A percentile compares a stretch with the other conserved stretches of the same genome.
Conservation (phyloP, 257 asterid genomes). For the Jasminum sambac region DNA sequence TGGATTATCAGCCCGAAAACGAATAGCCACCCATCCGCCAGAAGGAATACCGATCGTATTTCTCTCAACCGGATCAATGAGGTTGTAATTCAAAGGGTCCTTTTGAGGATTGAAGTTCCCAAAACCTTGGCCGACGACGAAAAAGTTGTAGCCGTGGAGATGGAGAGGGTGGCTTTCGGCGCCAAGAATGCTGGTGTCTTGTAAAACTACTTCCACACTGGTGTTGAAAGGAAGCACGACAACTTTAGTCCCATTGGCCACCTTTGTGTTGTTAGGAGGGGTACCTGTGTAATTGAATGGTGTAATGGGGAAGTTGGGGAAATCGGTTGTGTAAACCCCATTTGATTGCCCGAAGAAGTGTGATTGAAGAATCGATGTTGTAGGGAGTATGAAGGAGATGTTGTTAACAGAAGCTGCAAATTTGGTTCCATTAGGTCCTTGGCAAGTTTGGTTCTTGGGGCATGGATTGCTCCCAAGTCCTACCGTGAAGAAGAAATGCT, state of each 20-base stretch:
- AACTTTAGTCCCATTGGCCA: slow-evolving; percentile 48
- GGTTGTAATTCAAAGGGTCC: slow-evolving; percentile 55
- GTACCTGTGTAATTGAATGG: slow-evolving; percentile 63
- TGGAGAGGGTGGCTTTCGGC: slow-evolving; percentile 79
- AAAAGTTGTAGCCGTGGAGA: slow-evolving; percentile 62
- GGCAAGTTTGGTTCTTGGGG: slow-evolving; percentile 55
- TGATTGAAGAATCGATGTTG: slow-evolving; percentile 53
- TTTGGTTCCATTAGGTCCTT: slow-evolving; percentile 64
- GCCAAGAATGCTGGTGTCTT: slow-evolving; percentile 66
- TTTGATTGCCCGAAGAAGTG: slow-evolving; percentile 40
- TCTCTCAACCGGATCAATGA: slow-evolving; percentile 70
- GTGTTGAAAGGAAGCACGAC: slow-evolving; percentile 52
- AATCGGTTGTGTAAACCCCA: slow-evolving; percentile 44
- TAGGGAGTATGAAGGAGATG: slow-evolving; percentile 45
- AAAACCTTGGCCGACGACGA: slow-evolving; percentile 60
- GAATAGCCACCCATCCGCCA: slow-evolving; percentile 74
- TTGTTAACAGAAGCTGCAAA: slow-evolving; percentile 64
- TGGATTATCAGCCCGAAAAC: slow-evolving; percentile 74
- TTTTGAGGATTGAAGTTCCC: slow-evolving; percentile 54
- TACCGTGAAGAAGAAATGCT: slow-evolving; percentile 37
- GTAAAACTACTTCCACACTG: slow-evolving; percentile 57
- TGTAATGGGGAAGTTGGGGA: slow-evolving; percentile 41
- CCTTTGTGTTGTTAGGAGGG: slow-evolving; percentile 57
- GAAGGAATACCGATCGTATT: slow-evolving; percentile 59
- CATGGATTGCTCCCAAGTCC: slow-evolving; percentile 45